Evolutionary conservation across 169 alveolate genomes (phyloP), one percentile per base, ranked within the genome.

Genomic region (Plasmodium cynomolgi): DNA sequence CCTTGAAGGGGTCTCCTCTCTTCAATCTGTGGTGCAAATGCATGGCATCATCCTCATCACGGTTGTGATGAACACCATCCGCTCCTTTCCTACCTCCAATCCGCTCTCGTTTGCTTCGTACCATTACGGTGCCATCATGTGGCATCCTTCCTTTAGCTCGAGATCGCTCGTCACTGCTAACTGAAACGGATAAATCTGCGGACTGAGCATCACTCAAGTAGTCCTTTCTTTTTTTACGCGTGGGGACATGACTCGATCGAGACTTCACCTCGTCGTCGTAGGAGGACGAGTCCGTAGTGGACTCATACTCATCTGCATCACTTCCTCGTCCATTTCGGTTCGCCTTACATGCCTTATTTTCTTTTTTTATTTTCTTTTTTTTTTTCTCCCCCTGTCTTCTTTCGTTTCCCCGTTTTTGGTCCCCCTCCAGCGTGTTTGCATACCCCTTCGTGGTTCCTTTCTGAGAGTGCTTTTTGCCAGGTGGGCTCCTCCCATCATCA

Each of bases 281-380:
- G 58, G 58, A 47, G 4, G n/a, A 13, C 20, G 58, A 13, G 20
- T 47, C 58, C 6, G 58, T 47, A 47, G 58, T 13, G 3, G 58
- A 31, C 29, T 79, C 58, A 33, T 79, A 37, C 29, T 44, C 74
- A 72, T 20, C 34, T 74, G 84, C 44, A 20, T 84, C 83, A 50
- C 37, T 81, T 39, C 68, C 74, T 77, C 23, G 15, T 13, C 33
- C 77, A 8, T 71, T 26, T 41, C 34, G 83, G 13, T 71, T 62
- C n/a, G 44, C 54, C n/a, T 34, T 84, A 33, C 37, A 29, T 29
- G 50, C 80, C 13, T 29, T 77, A 26, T 62, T 37, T 80, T 33
- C 71, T 77, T 56, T 88, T 54, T 37, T 37, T 11, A 56, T 50
- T 15, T 80, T 34, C 7, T 88, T 20, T 54, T 88, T 79, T n/a